phyloP scores from a whole-genome alignment of 2,329 filamentous ascomycete species.

The Penicillium sp. region DNA sequence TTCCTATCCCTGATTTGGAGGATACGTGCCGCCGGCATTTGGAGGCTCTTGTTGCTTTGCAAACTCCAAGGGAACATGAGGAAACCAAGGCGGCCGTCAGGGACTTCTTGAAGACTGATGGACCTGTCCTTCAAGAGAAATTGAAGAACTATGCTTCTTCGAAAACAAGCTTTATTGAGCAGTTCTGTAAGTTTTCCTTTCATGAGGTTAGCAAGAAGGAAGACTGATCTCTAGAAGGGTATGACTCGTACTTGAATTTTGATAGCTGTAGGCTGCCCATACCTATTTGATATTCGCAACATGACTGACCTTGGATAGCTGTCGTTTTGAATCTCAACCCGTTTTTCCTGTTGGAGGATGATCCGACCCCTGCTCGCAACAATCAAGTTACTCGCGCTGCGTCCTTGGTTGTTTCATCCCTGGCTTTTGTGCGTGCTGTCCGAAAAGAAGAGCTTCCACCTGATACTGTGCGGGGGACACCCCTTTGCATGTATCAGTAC shows the following conservation, averaged over 20 bases:
- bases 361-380: conserved; percentile 92
- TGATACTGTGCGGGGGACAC: conserved; percentile 78
- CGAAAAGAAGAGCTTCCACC: conserved; percentile 89
- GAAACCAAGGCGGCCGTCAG: conserved; percentile 78
- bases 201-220: background rate
- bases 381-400: conserved; percentile 95
- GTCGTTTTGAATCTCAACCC: conserved; percentile 97
- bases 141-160: conserved; percentile 86
- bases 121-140: conserved; percentile 81
- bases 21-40: conserved; percentile 77
- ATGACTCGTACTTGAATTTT: conserved; percentile 96
- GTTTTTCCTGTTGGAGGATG: conserved; percentile 96
- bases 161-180: conserved; percentile 95
- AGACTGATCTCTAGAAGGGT: conserved; percentile 62
- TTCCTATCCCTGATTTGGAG: conserved; percentile 89
- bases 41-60: conserved; percentile 74
- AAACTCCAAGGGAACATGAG: conserved; percentile 75
- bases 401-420: conserved; percentile 83
- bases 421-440: conserved; percentile 91
- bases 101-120: conserved; percentile 80
- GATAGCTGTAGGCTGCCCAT: conserved; percentile 66
- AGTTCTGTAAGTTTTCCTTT: conserved; percentile 73
- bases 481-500: conserved; percentile 98
- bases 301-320: conserved; percentile 41
- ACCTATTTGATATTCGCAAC: background rate